Percentiles rank a stretch among this genome's conserved stretches.
Evolutionary conservation across 2,329 filamentous ascomycete genomes (phyloP).

Genomic region (Hypoxylon sp.): DNA sequence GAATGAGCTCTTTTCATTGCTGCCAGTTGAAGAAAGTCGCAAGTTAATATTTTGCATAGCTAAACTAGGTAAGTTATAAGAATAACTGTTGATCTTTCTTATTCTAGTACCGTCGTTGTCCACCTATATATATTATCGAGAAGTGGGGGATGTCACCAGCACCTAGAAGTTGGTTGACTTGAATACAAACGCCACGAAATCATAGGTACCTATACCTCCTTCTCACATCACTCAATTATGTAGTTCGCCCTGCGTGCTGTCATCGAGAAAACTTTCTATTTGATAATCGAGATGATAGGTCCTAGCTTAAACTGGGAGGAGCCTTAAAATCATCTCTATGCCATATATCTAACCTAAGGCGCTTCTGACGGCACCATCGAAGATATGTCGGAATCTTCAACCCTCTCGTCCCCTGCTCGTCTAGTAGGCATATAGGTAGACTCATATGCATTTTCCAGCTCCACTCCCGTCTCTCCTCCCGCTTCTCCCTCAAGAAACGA

Average conservation of each 20-base stretch:
- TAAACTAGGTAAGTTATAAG: not conserved
- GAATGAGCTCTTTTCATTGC: not conserved
- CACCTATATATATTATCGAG: not conserved
- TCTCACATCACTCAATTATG: constrained; percentile 7
- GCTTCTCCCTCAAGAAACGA: constrained; percentile 44
- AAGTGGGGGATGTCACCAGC: not conserved
- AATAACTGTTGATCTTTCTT: not conserved
- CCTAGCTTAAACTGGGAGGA: constrained; percentile 22
- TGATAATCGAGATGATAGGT: constrained; percentile 35
- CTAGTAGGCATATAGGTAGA: constrained; percentile 45
- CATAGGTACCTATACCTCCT: not conserved
- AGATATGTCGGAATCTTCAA: constrained; percentile 36
- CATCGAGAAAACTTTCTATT: constrained; percentile 26
- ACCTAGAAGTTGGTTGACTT: not conserved
- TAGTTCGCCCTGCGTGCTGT: not conserved
- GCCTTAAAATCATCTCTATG: constrained; percentile 40
- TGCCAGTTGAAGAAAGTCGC: not conserved
- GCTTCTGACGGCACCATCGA: constrained; percentile 33
- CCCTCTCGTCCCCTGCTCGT: constrained; percentile 31
- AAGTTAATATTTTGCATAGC: not conserved
- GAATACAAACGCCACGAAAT: not conserved
- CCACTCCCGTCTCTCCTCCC: constrained; percentile 14
- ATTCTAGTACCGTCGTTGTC: not conserved
- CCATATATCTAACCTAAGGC: constrained; percentile 41
- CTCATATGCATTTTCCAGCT: constrained; percentile 42